Evolutionary conservation across 139 green algal species (phyloP), one percentile per base, ranked within the genome.

Genomic region (Coelastrella sp.): DNA sequence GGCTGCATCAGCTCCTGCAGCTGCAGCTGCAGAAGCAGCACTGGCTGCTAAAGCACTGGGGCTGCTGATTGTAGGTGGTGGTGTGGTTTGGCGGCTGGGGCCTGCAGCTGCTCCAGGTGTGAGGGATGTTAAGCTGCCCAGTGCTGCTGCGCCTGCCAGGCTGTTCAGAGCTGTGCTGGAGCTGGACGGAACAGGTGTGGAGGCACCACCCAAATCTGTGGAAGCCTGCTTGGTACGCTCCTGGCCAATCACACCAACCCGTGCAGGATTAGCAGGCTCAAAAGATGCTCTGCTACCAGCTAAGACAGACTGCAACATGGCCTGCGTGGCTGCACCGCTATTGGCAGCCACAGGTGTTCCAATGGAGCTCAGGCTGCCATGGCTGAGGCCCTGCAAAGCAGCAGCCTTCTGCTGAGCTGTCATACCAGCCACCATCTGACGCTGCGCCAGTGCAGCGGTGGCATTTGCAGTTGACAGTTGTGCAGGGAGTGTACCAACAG

Each of bases 191-290:
- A 58, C 11, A 19, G 74, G 74, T 15, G 63, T 65, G 6, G 78
- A 68, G 3, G 15, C 60, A 73, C 8, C 72, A 15, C 85, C 87
- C 60, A 83, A 35, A n/a, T 91, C 87, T 20, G 87, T 74, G 14
- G 87, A 91, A 17, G 87, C 25, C 59, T 79, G 87, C 75, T 91
- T 91, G 78, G 78, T 81, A 7, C 87, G 60, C 35, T 91, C 87
- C 22, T 91, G 87, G 25, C 87, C 87, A 27, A 91, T 91, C 35
- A 91, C 87, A 60, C 87, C 87, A 24, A 91, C 87, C 14, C 85
- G 85, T 3, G 85, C 85, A 49, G 85, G 85, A 58, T 90, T 90
- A 7, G 83, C 83, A 27, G 85, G 85, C 74, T 90, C 85, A 25
- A 90, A 90, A 6, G 35, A 61, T 9, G 70, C 7, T 10, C 70